A percentile compares a stretch with the other conserved stretches of the same genome.
Conservation (phyloP, 2,329 filamentous ascomycete species). For the Incumbomyces lentus region DNA sequence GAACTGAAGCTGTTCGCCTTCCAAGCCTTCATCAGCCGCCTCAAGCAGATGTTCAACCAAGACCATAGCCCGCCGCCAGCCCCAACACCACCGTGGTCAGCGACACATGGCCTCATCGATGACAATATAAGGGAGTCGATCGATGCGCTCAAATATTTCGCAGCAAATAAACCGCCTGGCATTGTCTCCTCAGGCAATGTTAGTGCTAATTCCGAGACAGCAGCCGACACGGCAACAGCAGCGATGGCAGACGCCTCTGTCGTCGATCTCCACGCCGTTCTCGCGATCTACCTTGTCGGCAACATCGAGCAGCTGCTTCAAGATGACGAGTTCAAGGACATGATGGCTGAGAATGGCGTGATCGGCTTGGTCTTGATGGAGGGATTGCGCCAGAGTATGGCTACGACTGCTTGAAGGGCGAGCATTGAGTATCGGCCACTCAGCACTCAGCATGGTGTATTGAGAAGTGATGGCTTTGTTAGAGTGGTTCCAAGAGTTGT, state of each 20-base stretch:
- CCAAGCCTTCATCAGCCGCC: neutral
- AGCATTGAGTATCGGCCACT: too few species aligned
- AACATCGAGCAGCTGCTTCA: neutral
- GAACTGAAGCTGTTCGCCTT: neutral
- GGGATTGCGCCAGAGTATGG: neutral
- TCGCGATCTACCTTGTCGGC: neutral
- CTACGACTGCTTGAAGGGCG: neutral
- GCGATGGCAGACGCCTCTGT: neutral
- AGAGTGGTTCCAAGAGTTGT: too few species aligned
- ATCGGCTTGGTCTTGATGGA: neutral
- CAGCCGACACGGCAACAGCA: too few species aligned
- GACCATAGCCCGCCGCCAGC: too few species aligned
- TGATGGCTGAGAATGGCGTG: neutral
- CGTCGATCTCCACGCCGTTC: neutral
- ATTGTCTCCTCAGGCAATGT: neutral
- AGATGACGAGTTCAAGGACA: conserved; percentile 1
- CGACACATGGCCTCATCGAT: too few species aligned
- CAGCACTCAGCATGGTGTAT: too few species aligned
- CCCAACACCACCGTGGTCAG: too few species aligned
- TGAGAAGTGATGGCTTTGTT: too few species aligned
- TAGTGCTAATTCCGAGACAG: too few species aligned
- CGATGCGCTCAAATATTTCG: neutral
- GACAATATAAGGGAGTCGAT: neutral
- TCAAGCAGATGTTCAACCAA: neutral
- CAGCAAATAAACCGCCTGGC: neutral